phyloP scores from a whole-genome alignment of 2,329 filamentous ascomycete genomes.

The Paramyrothecium roridum region DNA sequence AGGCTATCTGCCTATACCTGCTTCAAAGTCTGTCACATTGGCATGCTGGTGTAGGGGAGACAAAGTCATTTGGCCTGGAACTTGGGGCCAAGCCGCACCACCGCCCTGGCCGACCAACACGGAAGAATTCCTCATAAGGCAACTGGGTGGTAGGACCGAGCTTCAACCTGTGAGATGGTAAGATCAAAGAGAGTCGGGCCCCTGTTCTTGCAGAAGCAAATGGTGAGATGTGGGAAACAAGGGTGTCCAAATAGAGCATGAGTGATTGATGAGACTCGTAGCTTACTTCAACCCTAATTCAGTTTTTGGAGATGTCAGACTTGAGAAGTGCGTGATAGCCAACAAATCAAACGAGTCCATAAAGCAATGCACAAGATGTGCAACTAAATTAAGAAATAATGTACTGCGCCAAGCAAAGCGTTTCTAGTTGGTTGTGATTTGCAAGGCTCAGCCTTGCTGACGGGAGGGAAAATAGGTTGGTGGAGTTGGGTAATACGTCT shows the following conservation, averaged over 20 bases:
- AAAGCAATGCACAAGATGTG: too few species aligned
- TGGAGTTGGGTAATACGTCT: neutral
- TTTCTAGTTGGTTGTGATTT: too few species aligned
- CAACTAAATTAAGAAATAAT: too few species aligned
- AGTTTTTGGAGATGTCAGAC: too few species aligned
- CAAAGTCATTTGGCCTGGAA: neutral
- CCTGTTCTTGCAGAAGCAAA: neutral
- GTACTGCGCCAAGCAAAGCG: too few species aligned
- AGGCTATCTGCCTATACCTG: too few species aligned
- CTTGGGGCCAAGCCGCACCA: neutral
- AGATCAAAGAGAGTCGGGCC: neutral
- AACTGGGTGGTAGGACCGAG: neutral
- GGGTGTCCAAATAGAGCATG: neutral
- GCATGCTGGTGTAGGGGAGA: neutral
- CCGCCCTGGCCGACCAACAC: neutral
- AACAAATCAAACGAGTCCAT: too few species aligned
- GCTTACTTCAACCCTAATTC: too few species aligned
- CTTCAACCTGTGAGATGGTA: neutral
- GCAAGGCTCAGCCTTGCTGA: neutral
- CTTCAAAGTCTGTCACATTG: too few species aligned
- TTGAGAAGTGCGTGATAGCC: too few species aligned
- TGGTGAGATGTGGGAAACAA: neutral
- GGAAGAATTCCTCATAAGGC: neutral
- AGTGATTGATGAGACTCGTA: too few species aligned
- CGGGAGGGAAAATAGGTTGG: neutral